Conservation (phyloP, 2,329 filamentous ascomycete species). For the Penicillium sp. region DNA sequence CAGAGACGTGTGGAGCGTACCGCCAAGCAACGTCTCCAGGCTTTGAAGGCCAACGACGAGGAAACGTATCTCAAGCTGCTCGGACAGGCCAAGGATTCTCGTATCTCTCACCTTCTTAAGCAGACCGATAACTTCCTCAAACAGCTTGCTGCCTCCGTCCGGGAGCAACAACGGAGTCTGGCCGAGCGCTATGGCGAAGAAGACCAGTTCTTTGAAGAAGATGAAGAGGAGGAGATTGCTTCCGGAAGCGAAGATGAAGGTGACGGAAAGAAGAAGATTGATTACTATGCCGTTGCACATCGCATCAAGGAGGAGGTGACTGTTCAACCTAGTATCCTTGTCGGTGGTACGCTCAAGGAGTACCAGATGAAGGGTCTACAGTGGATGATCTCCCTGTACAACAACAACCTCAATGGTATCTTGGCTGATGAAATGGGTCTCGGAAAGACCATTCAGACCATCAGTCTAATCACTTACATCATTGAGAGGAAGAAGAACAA, state of each 20-base stretch:
- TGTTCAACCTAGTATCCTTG: conserved; percentile 71
- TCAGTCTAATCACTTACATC: conserved; percentile 91
- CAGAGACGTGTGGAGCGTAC: conserved; percentile 96
- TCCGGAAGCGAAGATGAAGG: conserved; percentile 58
- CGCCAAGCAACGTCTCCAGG: conserved; percentile 97
- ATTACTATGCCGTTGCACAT: conserved; percentile 98
- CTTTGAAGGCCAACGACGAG: conserved; percentile 96
- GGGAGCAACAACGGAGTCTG: conserved; percentile 78
- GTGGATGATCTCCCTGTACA: conserved; percentile 99
- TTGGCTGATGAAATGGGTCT: conserved; percentile 99
- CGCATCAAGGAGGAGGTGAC: conserved; percentile 87
- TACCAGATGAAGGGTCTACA: conserved; percentile 97
- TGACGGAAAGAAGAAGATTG: conserved; percentile 65
- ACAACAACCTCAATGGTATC: conserved; percentile 99
- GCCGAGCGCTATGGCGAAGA: conserved; percentile 69
- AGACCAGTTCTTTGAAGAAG: too few species aligned
- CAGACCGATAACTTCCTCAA: conserved; percentile 97
- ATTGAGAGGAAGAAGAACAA: conserved; percentile 90
- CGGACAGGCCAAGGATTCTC: conserved; percentile 96
- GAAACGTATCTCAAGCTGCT: conserved; percentile 96
- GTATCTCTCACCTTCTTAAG: conserved; percentile 92
- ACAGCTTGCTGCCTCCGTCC: conserved; percentile 88
- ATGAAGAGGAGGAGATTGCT: too few species aligned
- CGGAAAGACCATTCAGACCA: conserved; percentile 98
- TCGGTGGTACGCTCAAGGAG: conserved; percentile 88